Base-by-base conservation (phyloP, 2,329 filamentous ascomycete species). In the Celoporthe dispersa region DNA sequence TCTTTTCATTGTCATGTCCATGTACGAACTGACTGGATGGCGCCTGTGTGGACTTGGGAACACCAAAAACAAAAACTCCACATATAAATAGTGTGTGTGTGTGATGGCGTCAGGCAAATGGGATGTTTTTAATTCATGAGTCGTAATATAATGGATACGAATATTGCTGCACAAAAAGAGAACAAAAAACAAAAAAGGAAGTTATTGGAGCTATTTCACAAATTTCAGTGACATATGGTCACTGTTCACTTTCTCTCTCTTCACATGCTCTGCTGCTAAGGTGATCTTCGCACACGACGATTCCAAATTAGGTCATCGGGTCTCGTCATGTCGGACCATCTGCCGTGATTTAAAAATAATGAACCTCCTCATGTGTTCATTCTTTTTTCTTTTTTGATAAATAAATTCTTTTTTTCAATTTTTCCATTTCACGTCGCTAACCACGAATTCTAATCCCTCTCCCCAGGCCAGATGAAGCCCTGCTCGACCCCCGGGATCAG, bases 401-500 rank as follows among this genome's bases (percentile, higher is more conserved):
- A n/a, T n/a, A 12, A 12, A 9, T 39, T 39, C 37, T 39, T 39
- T 39, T 39, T n/a, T n/a, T n/a, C n/a, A n/a, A n/a, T n/a, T n/a
- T n/a, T n/a, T n/a, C n/a, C 7, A 57, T 19, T 31, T 31, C 12
- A 31, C 12, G 9, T 33, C 28, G 12, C 60, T 22, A 44, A n/a
- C 39, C n/a, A 44, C 7, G 12, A 7, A 9, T n/a, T 16, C 51
- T 63, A 70, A 12, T 67, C 66, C 64, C 64, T 70, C 62, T 74
- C 78, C 0, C 79, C 81, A 55, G 82, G 80, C 82, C 82, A 85
- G 1, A 83, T 72, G 71, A 80, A 85, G 28, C 75, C 76, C 76
- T 85, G 83, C 3, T 78, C 73, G 0, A 68, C 71, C 3, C 77
- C 76, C 0, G 77, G 76, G 35, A 85, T 79, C 74, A 83, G 67